Evolutionary conservation across 176 grass and related monocot genomes (phyloP).

Genomic region (Zea luxurians): DNA sequence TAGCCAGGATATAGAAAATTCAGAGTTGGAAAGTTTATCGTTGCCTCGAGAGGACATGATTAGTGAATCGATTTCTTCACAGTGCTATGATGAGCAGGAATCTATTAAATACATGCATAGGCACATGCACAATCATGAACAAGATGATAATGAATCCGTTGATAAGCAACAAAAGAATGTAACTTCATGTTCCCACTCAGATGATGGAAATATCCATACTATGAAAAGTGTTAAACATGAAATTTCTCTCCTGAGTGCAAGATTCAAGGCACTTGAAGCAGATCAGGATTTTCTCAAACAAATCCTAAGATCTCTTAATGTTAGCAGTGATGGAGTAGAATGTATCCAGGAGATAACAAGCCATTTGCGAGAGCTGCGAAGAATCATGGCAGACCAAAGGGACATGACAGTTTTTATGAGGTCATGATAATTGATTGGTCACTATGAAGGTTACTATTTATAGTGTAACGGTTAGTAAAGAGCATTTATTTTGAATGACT

Average conservation of each 20-base stretch:
- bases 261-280: conserved; percentile 63
- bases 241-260: conserved; percentile 51
- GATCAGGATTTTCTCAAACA: conserved; percentile 63
- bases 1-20: conserved; percentile 14
- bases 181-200: conserved; percentile 26
- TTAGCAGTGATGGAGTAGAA: conserved; percentile 45
- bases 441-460: conserved; percentile 40
- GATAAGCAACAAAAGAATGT: conserved; percentile 13
- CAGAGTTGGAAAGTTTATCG: conserved; percentile 12
- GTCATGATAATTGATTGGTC: conserved; percentile 18
- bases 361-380: conserved; percentile 59
- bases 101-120: background rate
- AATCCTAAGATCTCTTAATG: conserved; percentile 57
- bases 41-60: conserved; percentile 11
- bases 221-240: conserved; percentile 42
- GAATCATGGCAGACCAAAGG: conserved; percentile 47
- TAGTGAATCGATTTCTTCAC: conserved; percentile 30
- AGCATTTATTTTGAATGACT: background rate
- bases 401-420: conserved; percentile 28
- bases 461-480: conserved; percentile 2
- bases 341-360: conserved; percentile 61
- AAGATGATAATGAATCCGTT: conserved; percentile 11
- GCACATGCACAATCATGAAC: background rate
- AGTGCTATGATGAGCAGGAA: conserved; percentile 28
- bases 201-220: conserved; percentile 19